Base-by-base conservation (phyloP, 768 basidiomycete genomes). In the Lepiota brunneoincarnata region DNA sequence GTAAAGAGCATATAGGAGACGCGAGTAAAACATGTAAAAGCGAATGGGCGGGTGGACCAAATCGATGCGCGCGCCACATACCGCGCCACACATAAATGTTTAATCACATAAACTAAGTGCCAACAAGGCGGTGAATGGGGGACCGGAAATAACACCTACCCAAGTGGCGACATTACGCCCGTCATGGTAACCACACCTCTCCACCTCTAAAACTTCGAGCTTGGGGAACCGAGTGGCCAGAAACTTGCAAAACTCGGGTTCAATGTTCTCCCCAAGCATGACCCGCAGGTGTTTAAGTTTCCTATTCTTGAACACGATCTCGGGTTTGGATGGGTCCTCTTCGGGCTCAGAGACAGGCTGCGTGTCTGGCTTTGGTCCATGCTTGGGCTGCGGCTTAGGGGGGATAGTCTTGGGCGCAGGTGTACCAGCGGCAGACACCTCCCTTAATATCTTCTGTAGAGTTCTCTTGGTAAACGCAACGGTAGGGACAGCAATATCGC, bases 141-240 rank as follows among this genome's bases (percentile, higher is more conserved):
- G 38, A 4, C 23, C 17, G 41, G 17, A 6, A 54, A 31, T 49
- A 23, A 39, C 44, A 64, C 70, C 58, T 49, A 75, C 75, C 75
- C 75, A 75, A 39, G 71, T 66, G 43, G 68, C 64, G 6, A 70
- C 70, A 3, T 67, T 63, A 36, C 72, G 72, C 38, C 72, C 72
- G 35, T 75, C 71, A 31, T 68, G 68, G 55, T 75, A 74, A 41
- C 72, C 73, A 58, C 75, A 77, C 3, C 69, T 60, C 58, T 77
- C 75, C 15, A 77, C 64, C 56, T 77, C 75, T 41, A 77, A 52
- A 40, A 63, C 59, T 56, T 75, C 72, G 23, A 77, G 63, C 3
- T 58, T 57, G 1, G 72, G 71, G 56, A 72, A 77, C n/a, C 63
- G 58, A 39, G 24, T 39, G 10, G 65, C 65, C n/a, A 75, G 64